Conservation (phyloP, 257 asterid genomes). For the Phtheirospermum japonicum region DNA sequence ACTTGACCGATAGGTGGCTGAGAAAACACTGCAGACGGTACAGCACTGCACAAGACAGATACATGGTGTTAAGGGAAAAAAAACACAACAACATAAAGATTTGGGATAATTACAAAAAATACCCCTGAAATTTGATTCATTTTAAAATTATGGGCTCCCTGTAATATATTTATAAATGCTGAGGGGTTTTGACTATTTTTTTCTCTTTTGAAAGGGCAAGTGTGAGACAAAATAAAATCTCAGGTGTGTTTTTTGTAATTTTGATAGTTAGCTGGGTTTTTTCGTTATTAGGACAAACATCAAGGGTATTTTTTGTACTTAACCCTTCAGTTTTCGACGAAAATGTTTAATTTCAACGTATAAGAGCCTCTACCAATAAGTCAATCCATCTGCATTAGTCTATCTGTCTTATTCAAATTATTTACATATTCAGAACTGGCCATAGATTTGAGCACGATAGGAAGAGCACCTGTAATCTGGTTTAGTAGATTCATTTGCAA, state of each 20-base stretch:
- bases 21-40: slow-evolving; percentile 90
- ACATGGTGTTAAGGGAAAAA: slow-evolving; percentile 11
- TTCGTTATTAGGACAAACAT: too few species aligned
- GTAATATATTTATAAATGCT: background rate
- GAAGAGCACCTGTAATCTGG: slow-evolving; percentile 72
- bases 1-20: slow-evolving; percentile 97
- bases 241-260: background rate
- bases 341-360: background rate
- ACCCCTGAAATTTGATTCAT: background rate
- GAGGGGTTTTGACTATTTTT: background rate
- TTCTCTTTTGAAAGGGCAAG: background rate
- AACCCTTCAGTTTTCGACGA: too few species aligned
- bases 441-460: slow-evolving; percentile 14
- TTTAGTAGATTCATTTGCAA: slow-evolving; percentile 73
- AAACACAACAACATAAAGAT: too few species aligned
- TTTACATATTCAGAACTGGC: background rate
- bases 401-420: background rate
- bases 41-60: slow-evolving; percentile 52
- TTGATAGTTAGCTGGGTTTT: background rate
- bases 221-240: background rate
- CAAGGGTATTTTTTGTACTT: too few species aligned
- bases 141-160: background rate
- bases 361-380: background rate
- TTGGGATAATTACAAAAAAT: background rate
- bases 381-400: background rate